These are phyloP conservation scores for Clonostachys solani DNA, from an alignment of 2,329 filamentous ascomycete genomes.

Conservation along the genomic window DNA sequence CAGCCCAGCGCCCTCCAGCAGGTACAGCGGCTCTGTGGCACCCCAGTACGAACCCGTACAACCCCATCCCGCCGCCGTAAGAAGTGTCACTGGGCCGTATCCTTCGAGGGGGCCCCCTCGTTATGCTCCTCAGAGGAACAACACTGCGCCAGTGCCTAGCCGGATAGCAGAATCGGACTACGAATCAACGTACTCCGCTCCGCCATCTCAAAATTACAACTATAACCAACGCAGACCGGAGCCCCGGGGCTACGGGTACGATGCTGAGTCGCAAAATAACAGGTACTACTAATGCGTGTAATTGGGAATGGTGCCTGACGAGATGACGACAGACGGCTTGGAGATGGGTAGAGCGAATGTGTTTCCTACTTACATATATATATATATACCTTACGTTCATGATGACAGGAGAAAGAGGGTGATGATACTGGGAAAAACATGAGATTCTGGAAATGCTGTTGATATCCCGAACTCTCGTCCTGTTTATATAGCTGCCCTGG, in stretches of 20 bases:
- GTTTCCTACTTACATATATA: no score
- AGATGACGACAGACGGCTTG: no score
- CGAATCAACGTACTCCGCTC: conserved; percentile 10
- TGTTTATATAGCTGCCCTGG: no score
- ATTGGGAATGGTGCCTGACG: no score
- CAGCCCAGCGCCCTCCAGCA: conserved; percentile 23
- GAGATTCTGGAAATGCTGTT: no score
- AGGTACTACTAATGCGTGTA: no score
- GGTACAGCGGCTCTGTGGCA: conserved; percentile 10
- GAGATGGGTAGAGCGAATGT: no score
- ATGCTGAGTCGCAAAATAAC: conserved; percentile 23
- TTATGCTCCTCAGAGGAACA: conserved; percentile 34
- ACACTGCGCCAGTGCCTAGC: conserved; percentile 35
- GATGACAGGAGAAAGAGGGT: no score
- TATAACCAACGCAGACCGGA: conserved; percentile 10
- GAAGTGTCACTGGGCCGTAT: conserved; percentile 34
- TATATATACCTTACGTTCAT: no score
- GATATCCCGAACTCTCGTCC: no score
- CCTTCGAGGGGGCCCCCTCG: conserved; percentile 25
- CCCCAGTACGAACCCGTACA: conserved; percentile 10
- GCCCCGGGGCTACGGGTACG: conserved; percentile 22
- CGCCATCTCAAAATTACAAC: conserved; percentile 16
- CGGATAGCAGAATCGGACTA: conserved; percentile 17
- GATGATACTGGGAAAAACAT: no score
- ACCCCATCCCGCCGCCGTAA: conserved; percentile 15